Evolutionary conservation across 768 basidiomycete species (phyloP).

Genomic region (Suillus sp.): DNA sequence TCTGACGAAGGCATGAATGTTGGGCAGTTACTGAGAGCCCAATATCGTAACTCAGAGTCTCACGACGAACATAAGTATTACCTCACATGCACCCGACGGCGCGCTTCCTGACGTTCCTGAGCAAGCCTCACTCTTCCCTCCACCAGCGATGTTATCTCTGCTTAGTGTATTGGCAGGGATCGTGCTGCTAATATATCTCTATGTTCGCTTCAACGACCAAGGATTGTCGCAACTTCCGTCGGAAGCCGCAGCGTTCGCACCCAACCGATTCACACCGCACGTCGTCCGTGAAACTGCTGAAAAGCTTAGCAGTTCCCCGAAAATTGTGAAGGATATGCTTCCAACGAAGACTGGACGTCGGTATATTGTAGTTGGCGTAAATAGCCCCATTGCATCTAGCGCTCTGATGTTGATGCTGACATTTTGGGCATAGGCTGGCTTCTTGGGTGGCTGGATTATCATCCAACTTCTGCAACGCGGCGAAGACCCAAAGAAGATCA

Average conservation of each 20-base stretch:
- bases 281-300: slow-evolving; percentile 44
- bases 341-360: slow-evolving; percentile 71
- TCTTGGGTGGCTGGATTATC: slow-evolving; percentile 79
- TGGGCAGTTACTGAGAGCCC: neutral
- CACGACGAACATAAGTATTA: neutral
- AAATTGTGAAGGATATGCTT: slow-evolving; percentile 46
- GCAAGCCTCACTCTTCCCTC: neutral
- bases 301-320: slow-evolving; percentile 35
- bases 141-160: slow-evolving; percentile 20
- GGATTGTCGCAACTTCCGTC: slow-evolving; percentile 53
- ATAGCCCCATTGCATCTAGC: slow-evolving; percentile 24
- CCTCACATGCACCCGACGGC: neutral
- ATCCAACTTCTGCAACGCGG: slow-evolving; percentile 68
- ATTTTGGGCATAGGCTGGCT: slow-evolving; percentile 54
- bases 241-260: slow-evolving; percentile 50
- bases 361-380: slow-evolving; percentile 75
- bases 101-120: neutral
- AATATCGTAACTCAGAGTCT: neutral
- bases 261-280: slow-evolving; percentile 49
- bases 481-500: slow-evolving; percentile 64
- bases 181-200: slow-evolving; percentile 30
- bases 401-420: slow-evolving; percentile 6
- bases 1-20: neutral
- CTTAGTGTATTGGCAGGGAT: slow-evolving; percentile 15
- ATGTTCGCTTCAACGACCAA: slow-evolving; percentile 54